Percentiles rank a stretch among this genome's conserved stretches.
These are phyloP conservation scores for Eucalyptus urophylla DNA, from an alignment of 345 rosid species.

Conservation along the genomic window DNA sequence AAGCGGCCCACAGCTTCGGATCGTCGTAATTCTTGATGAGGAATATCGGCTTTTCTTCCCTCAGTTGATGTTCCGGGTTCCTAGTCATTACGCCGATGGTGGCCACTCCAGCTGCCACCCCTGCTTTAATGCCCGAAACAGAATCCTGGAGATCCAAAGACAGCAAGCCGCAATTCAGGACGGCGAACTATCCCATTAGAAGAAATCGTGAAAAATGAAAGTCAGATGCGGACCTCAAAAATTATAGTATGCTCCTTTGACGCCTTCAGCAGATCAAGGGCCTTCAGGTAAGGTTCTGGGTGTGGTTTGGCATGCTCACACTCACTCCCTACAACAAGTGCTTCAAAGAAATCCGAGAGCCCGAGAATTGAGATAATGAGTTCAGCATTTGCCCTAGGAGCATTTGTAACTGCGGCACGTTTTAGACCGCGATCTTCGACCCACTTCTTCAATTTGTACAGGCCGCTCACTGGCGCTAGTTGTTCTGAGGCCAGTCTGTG, in stretches of 20 bases:
- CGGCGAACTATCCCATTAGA: not conserved
- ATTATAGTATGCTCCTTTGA: slow-evolving; percentile 81
- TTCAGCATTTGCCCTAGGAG: slow-evolving; percentile 81
- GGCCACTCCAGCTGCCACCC: slow-evolving; percentile 96
- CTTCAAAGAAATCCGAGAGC: slow-evolving; percentile 66
- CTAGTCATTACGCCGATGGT: slow-evolving; percentile 73
- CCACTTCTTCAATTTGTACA: slow-evolving; percentile 68
- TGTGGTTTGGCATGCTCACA: slow-evolving; percentile 83
- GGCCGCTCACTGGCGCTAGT: slow-evolving; percentile 47
- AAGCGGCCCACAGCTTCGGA: slow-evolving; percentile 65
- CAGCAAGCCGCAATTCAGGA: not conserved
- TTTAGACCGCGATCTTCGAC: slow-evolving; percentile 73
- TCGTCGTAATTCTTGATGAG: slow-evolving; percentile 73
- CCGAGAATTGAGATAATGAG: slow-evolving; percentile 72
- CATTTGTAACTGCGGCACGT: slow-evolving; percentile 94
- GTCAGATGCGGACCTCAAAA: slow-evolving; percentile 37
- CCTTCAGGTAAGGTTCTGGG: slow-evolving; percentile 87
- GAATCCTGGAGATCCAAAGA: slow-evolving; percentile 44
- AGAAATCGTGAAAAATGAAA: not conserved
- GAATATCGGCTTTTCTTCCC: slow-evolving; percentile 68
- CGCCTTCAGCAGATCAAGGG: slow-evolving; percentile 56
- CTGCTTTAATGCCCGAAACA: slow-evolving; percentile 81
- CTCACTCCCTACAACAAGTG: slow-evolving; percentile 59
- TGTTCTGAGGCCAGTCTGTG: slow-evolving; percentile 63
- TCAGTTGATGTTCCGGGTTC: slow-evolving; percentile 49